Percentiles rank a stretch among this genome's conserved stretches.
These are phyloP conservation scores for Fraxinus albicans DNA, from an alignment of 305 asterid genomes.

Conservation along the genomic window DNA sequence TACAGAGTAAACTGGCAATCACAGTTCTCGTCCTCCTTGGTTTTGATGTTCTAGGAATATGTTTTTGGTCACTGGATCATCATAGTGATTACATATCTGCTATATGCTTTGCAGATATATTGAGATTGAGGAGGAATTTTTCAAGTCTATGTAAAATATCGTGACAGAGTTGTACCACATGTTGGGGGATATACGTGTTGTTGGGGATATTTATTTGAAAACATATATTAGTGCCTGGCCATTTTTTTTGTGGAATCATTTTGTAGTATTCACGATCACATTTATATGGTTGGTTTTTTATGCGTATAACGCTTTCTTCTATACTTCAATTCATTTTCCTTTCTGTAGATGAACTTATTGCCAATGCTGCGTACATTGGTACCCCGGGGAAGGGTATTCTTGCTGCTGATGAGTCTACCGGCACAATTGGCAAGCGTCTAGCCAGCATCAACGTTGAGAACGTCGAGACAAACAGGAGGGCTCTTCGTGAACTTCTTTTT, in stretches of 20 bases:
- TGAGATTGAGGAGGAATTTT: not conserved
- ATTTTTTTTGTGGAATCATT: not conserved
- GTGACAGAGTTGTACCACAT: not conserved
- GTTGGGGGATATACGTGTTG: not conserved
- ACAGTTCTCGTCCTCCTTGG: not conserved
- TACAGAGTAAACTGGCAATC: not conserved
- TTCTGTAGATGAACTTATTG: conserved; percentile 55
- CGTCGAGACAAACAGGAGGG: conserved; percentile 53
- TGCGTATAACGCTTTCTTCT: not conserved
- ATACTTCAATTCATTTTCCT: not conserved
- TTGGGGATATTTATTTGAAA: not conserved
- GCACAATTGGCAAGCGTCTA: conserved; percentile 66
- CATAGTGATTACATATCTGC: not conserved
- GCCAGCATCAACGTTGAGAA: conserved; percentile 67
- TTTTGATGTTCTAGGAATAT: not conserved
- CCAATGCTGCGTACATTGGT: conserved; percentile 55
- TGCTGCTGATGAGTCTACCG: conserved; percentile 76
- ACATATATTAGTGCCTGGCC: not conserved
- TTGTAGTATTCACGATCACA: not conserved
- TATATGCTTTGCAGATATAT: not conserved
- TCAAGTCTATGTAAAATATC: too few relatives aligned
- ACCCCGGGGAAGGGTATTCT: conserved; percentile 76
- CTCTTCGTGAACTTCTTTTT: conserved; percentile 62
- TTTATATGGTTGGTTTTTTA: not conserved
- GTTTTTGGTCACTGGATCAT: not conserved